Evolutionary conservation across 2,329 filamentous ascomycete species (phyloP).

Genomic region (Dothistroma pini): DNA sequence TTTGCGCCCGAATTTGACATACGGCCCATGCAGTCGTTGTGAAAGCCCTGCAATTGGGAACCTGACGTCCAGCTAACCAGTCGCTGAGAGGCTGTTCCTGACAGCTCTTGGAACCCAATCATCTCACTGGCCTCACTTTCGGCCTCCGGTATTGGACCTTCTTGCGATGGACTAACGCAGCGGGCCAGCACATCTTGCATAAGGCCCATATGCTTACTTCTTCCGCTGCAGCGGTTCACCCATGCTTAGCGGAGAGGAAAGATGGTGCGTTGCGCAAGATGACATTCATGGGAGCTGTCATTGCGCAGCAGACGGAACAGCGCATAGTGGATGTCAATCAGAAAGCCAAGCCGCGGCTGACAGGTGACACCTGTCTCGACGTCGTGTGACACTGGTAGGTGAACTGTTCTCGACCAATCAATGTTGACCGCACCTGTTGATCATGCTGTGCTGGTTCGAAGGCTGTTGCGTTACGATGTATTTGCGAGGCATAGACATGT

Average conservation of each 20-base stretch:
- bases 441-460: not conserved
- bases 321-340: conserved; percentile 12
- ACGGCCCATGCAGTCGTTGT: not conserved
- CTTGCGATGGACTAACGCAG: conserved; percentile 16
- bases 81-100: conserved; percentile 23
- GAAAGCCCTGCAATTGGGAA: conserved; percentile 3
- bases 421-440: not conserved
- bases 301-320: conserved; percentile 18
- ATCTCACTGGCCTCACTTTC: conserved; percentile 9
- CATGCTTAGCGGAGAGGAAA: conserved; percentile 3
- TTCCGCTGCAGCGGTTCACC: conserved; percentile 13
- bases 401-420: not conserved
- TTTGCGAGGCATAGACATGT: not conserved
- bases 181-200: conserved; percentile 26
- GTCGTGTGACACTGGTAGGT: not conserved
- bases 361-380: conserved; percentile 14
- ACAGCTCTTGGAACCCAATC: conserved; percentile 21
- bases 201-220: conserved; percentile 8
- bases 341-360: conserved; percentile 15
- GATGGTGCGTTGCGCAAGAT: conserved; percentile 15
- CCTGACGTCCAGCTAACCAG: conserved; percentile 22
- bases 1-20: not conserved
- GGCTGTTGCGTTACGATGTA: not conserved
- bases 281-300: conserved; percentile 14
- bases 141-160: conserved; percentile 22